A percentile compares a stretch with the other conserved stretches of the same genome.
Evolutionary conservation across 2,329 filamentous ascomycete genomes (phyloP).

Genomic region (Cercospora sesami): DNA sequence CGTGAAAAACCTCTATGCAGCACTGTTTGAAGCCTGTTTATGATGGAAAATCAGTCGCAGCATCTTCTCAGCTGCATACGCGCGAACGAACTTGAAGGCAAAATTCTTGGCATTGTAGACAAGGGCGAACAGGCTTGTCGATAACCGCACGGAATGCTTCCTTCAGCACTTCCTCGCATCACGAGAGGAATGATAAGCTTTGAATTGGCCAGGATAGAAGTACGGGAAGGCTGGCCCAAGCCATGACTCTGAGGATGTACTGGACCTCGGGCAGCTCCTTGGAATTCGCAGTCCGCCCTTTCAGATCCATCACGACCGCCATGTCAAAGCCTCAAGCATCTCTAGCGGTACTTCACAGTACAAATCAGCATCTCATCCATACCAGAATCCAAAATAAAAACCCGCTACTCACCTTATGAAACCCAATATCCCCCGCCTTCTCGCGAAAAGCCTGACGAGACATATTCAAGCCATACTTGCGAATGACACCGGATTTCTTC

Average conservation of each 20-base stretch:
- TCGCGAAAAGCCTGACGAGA: conserved; percentile 33
- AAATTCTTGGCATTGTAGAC: no score
- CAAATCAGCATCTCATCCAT: not conserved
- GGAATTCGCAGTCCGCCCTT: no score
- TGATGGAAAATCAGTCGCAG: not conserved
- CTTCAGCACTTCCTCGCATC: no score
- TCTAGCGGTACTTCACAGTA: not conserved
- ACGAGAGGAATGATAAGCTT: no score
- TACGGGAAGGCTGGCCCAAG: not conserved
- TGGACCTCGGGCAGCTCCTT: not conserved
- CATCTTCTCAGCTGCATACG: no score
- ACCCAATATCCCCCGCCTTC: conserved; percentile 35
- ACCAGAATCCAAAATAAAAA: no score
- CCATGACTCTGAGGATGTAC: not conserved
- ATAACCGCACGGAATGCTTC: no score
- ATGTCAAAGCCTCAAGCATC: not conserved
- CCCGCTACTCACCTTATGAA: conserved; percentile 29
- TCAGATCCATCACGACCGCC: no score
- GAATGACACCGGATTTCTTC: conserved; percentile 33
- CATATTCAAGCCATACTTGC: conserved; percentile 36
- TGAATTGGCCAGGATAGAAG: no score
- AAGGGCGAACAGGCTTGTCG: no score
- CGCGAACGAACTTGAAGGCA: no score
- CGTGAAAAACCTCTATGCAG: not conserved
- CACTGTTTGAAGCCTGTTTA: not conserved